A percentile compares a stretch with the other conserved stretches of the same genome.
Conservation (phyloP, 2,329 filamentous ascomycete species). For the Monilinia aucupariae region DNA sequence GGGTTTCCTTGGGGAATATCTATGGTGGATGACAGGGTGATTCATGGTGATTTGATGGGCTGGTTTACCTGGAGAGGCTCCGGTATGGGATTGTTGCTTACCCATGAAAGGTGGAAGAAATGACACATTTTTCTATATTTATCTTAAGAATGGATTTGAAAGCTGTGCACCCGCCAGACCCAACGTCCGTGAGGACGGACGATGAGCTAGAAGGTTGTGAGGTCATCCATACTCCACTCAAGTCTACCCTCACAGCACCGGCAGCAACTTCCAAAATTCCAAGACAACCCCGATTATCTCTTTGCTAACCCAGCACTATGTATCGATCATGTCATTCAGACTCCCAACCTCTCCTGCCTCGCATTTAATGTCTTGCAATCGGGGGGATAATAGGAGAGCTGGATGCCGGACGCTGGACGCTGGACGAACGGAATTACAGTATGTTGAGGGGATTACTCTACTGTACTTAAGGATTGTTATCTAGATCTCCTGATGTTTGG, state of each 20-base stretch:
- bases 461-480: too few relatives aligned
- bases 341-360: background rate
- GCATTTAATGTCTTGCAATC: too few relatives aligned
- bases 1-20: conserved; percentile 5
- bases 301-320: background rate
- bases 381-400: too few relatives aligned
- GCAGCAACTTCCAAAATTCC: background rate
- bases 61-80: background rate
- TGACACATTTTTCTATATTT: background rate
- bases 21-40: background rate
- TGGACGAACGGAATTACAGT: too few relatives aligned
- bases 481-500: too few relatives aligned
- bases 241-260: background rate
- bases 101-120: background rate
- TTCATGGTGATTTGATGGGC: background rate
- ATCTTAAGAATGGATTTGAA: background rate
- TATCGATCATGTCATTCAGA: background rate
- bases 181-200: background rate
- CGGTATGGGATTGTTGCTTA: background rate
- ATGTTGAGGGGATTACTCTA: too few relatives aligned
- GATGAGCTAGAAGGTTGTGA: background rate
- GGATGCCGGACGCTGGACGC: too few relatives aligned
- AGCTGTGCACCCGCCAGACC: too few relatives aligned
- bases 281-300: background rate
- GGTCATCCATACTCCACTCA: background rate